A percentile compares a stretch with the other conserved stretches of the same genome.
Evolutionary conservation across 129 eudicot genomes (phyloP).

Genomic region (sunflower (Helianthus annuus)): DNA sequence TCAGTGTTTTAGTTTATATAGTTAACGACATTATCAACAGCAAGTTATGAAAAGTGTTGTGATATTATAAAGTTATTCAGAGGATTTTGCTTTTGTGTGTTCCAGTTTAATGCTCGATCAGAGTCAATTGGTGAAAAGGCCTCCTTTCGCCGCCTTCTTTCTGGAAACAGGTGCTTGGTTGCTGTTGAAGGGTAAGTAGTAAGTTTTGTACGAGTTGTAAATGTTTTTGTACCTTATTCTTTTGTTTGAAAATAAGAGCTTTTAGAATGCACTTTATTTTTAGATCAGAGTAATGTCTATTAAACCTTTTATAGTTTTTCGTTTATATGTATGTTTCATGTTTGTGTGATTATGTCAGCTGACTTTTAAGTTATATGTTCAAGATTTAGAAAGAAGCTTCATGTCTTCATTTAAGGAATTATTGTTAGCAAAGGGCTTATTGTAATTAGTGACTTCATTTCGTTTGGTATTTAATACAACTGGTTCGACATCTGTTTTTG

Average conservation of each 20-base stretch:
- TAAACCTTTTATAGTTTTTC: background rate
- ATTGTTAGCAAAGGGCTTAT: slow-evolving; percentile 20
- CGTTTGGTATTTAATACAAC: background rate
- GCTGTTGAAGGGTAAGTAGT: slow-evolving; percentile 82
- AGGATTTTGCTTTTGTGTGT: slow-evolving; percentile 19
- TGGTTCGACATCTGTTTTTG: background rate
- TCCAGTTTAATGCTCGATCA: slow-evolving; percentile 93
- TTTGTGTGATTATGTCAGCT: slow-evolving; percentile 11
- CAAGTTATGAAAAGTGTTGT: background rate
- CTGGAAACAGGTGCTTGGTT: slow-evolving; percentile 85
- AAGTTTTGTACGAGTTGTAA: background rate
- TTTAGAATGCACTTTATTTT: slow-evolving; percentile 9
- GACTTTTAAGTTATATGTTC: background rate
- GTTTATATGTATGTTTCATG: background rate
- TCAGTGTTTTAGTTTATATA: slow-evolving; percentile 2
- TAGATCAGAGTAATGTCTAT: background rate
- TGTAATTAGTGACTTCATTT: background rate
- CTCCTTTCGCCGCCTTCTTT: slow-evolving; percentile 90
- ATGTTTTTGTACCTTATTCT: background rate
- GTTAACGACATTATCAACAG: slow-evolving; percentile 2
- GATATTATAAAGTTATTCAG: background rate
- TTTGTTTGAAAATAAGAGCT: slow-evolving; percentile 2
- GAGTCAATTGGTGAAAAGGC: slow-evolving; percentile 87
- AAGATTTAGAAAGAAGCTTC: slow-evolving; percentile 8
- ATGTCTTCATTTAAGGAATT: background rate